Evolutionary conservation across 192 early-diverging fungal genomes (phyloP), one percentile per base, ranked within the genome.

Genomic region (Coemansia sp.): DNA sequence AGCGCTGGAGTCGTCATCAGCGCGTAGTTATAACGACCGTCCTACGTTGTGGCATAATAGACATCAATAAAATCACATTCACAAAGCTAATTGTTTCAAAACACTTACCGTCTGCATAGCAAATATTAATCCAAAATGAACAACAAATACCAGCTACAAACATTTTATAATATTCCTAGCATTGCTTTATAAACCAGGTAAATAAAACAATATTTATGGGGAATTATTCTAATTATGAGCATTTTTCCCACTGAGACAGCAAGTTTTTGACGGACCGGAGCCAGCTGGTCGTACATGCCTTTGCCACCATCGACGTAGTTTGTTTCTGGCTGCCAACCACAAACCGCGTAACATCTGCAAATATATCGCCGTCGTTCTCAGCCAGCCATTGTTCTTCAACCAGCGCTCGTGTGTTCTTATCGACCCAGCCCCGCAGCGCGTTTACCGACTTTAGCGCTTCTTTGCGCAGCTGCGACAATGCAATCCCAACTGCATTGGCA

Each of bases 201-300:
- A 32, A 32, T 32, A 32, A 32, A 32, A 32, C 32, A 32, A 32
- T 1, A 7, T 32, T 32, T 32, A 32, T 32, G 32, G 32, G 32
- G 32, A 32, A 32, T 32, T 32, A 32, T 32, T 5, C 19, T 21
- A 21, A 0, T 21, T 21, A 38, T 12, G 24, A 27, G 29, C 24
- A 57, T 45, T 38, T 15, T 49, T 80, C 72, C 77, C 77, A 80
- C 10, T 71, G 77, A 2, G 25, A 55, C 50, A 67, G 17, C 54
- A 74, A 38, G 60, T 57, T 67, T 50, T 67, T 73, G 41, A 55
- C 66, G 35, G 77, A 80, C 17, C 68, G 62, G 15, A 67, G 57
- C 77, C 77, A 80, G 25, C 77, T 70, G 10, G 50, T 64, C 29
- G 32, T 29, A 41, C 77, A 80, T 11, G 54, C 65, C 58, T 71